phyloP scores from a whole-genome alignment of 2,329 filamentous ascomycete species.

The Emydomyces testavorans region DNA sequence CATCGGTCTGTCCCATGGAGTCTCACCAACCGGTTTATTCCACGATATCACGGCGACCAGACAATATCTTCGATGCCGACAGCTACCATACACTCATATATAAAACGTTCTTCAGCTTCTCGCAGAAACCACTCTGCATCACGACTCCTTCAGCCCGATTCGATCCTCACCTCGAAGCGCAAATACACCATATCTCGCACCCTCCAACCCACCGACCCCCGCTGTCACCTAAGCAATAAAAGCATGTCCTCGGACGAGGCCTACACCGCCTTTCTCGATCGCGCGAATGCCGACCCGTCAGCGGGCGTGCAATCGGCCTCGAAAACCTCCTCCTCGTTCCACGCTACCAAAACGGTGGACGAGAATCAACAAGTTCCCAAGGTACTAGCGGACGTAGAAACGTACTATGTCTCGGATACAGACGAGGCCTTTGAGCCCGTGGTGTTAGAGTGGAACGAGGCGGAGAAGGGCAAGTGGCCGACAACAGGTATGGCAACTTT shows the following conservation, averaged over 20 bases:
- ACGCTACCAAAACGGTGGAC: constrained; percentile 18
- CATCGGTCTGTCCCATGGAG: not conserved
- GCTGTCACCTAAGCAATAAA: not conserved
- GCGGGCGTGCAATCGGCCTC: constrained; percentile 20
- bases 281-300: constrained; percentile 61
- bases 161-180: not conserved
- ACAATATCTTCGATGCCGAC: not conserved
- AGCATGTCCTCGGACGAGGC: constrained; percentile 56
- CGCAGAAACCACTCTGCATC: not conserved
- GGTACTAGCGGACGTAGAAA: constrained; percentile 45
- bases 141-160: not conserved
- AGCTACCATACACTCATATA: not conserved
- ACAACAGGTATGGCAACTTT: constrained; percentile 1
- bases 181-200: not conserved
- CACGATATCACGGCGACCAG: not conserved
- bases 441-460: constrained; percentile 45
- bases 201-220: not conserved
- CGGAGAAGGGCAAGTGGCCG: constrained; percentile 12
- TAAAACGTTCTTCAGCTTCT: too few species aligned
- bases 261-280: constrained; percentile 75
- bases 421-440: constrained; percentile 80
- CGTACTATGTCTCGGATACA: constrained; percentile 66
- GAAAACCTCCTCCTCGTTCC: constrained; percentile 11
- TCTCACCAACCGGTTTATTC: not conserved
- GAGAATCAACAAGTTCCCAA: constrained; percentile 48